A percentile compares a stretch with the other conserved stretches of the same genome.
phyloP scores from a whole-genome alignment of 2,329 filamentous ascomycete genomes.

The Ophiostoma australiae region DNA sequence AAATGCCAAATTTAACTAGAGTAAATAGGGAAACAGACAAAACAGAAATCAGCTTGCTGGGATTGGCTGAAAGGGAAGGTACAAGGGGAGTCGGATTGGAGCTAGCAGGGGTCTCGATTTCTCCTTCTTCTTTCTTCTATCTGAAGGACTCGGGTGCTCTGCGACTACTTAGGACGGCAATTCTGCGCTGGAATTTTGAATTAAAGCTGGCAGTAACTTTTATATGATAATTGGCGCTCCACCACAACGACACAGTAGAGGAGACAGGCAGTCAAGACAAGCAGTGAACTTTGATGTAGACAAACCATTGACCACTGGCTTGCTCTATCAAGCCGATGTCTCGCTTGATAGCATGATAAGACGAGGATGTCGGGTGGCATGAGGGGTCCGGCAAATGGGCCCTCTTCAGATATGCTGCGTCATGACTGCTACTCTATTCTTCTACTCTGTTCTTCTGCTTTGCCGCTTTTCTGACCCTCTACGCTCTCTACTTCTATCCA shows the following conservation, averaged over 20 bases:
- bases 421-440: background rate
- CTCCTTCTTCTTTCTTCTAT: too few relatives aligned
- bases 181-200: background rate
- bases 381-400: slow-evolving; percentile 9
- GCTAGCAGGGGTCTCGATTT: slow-evolving; percentile 7
- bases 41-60: slow-evolving; percentile 23
- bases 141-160: too few relatives aligned
- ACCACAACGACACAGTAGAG: background rate
- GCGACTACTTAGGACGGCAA: background rate
- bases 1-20: background rate
- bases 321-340: background rate
- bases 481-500: background rate
- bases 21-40: slow-evolving; percentile 10
- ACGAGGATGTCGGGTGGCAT: background rate
- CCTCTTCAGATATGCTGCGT: background rate
- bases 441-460: background rate
- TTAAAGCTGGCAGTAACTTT: background rate
- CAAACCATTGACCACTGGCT: background rate
- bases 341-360: background rate
- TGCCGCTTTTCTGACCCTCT: background rate
- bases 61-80: slow-evolving; percentile 24
- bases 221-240: background rate
- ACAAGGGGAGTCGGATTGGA: background rate
- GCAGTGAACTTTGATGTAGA: background rate
- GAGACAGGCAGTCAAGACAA: background rate